phyloP scores from a whole-genome alignment of 2,329 filamentous ascomycete genomes.

The Metarhizium guizhouense region DNA sequence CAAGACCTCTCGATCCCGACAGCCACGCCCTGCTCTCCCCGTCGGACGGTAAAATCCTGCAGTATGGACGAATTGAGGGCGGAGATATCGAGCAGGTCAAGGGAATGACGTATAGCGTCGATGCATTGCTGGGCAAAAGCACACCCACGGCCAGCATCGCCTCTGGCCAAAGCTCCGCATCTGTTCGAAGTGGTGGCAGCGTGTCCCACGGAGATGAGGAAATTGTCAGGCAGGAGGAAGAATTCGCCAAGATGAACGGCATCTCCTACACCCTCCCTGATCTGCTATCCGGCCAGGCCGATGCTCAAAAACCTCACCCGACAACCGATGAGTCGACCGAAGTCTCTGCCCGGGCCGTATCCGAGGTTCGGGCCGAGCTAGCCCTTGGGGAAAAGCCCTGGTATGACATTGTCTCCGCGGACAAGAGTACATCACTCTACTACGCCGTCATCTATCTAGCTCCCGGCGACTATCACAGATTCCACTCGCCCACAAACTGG shows the following conservation, averaged over 20 bases:
- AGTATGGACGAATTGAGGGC: slow-evolving; percentile 85
- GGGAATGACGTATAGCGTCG: slow-evolving; percentile 94
- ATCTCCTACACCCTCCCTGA: slow-evolving; percentile 90
- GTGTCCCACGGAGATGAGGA: slow-evolving; percentile 46
- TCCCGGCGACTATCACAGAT: slow-evolving; percentile 95
- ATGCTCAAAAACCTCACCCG: slow-evolving; percentile 35
- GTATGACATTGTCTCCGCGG: slow-evolving; percentile 57
- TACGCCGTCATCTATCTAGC: slow-evolving; percentile 95
- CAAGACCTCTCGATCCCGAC: slow-evolving; percentile 74
- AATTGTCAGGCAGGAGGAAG: slow-evolving; percentile 70
- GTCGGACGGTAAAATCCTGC: slow-evolving; percentile 81
- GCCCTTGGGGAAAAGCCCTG: slow-evolving; percentile 62
- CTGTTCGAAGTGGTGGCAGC: slow-evolving; percentile 14
- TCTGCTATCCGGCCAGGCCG: slow-evolving; percentile 65
- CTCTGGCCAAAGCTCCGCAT: slow-evolving; percentile 13
- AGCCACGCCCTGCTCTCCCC: slow-evolving; percentile 76
- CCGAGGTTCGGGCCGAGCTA: slow-evolving; percentile 75
- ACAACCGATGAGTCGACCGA: slow-evolving; percentile 66
- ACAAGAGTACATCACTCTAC: slow-evolving; percentile 67
- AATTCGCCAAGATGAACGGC: slow-evolving; percentile 89
- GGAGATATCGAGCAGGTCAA: slow-evolving; percentile 98
- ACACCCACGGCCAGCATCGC: slow-evolving; percentile 46
- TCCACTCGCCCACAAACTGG: slow-evolving; percentile 93
- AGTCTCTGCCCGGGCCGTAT: slow-evolving; percentile 58
- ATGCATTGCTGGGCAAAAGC: slow-evolving; percentile 73